Evolutionary conservation across 1,284 basidiomycete species (phyloP), one percentile per base, ranked within the genome.

Genomic region (Papiliotrema laurentii): DNA sequence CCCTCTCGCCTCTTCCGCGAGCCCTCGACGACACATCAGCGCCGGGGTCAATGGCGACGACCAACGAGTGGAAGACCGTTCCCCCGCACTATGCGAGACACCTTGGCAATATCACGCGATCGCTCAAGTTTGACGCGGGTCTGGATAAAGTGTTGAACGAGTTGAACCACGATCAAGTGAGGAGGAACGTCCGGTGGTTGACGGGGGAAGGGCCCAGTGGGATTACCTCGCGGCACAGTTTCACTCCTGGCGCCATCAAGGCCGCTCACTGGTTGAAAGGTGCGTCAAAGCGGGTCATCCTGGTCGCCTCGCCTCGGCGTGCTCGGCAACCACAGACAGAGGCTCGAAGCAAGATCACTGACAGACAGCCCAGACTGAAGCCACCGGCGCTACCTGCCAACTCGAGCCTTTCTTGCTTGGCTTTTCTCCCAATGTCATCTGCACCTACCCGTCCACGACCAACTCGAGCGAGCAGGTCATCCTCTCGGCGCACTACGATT

Each of bases 361-460:
- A 49, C 35, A 7, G 25, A 7, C 47, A 71, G 69, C 48, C 24
- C 57, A 69, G 49, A 82, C 90, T 38, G 85, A 89, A 71, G 73
- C 74, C 4, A 81, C 83, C 0, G 89, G 89, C 3, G 87, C 86
- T 0, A 72, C 68, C 4, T 93, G 89, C 72, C 75, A 80, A 55
- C 76, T 87, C 30, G 77, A 78, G 56, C 63, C 73, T 0, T 92
- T 88, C 78, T 69, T 84, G 19, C 16, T 47, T 5, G 87, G 86
- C 13, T 90, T 89, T 63, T 78, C 86, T 6, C 89, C 89, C 10
- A 89, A 91, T 63, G 82, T 93, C 36, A 78, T 92, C 52, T 92
- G 89, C 61, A 57, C 61, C 25, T 74, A 69, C 53, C 66, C 68
- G 7, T 59, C 66, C 19, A 40, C 50, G 4, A 37, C 75, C 79